phyloP scores from a whole-genome alignment of 2,329 filamentous ascomycete species.

The Pestalotiopsis sp. region DNA sequence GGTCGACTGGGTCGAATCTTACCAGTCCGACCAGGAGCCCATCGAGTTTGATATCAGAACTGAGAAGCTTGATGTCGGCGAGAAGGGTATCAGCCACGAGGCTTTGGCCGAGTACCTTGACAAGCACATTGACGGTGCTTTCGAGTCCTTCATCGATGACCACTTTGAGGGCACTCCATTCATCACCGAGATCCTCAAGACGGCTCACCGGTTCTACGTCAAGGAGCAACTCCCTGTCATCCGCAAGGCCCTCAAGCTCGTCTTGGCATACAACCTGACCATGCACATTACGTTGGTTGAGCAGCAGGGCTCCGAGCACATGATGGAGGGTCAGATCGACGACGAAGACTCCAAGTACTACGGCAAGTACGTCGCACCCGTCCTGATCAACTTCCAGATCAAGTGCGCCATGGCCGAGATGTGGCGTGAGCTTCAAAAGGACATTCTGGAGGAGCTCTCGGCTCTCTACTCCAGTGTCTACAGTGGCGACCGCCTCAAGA shows the following conservation, averaged over 20 bases:
- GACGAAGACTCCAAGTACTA: slow-evolving; percentile 85
- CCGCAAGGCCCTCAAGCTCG: slow-evolving; percentile 92
- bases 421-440: slow-evolving; percentile 97
- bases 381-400: slow-evolving; percentile 99
- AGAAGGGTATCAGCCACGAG: slow-evolving; percentile 81
- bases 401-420: slow-evolving; percentile 96
- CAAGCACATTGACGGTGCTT: slow-evolving; percentile 89
- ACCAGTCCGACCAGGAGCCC: slow-evolving; percentile 68
- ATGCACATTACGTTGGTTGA: slow-evolving; percentile 94
- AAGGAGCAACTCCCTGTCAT: slow-evolving; percentile 88
- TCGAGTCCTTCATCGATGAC: slow-evolving; percentile 92
- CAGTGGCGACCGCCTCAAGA: slow-evolving; percentile 95
- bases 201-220: slow-evolving; percentile 88
- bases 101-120: slow-evolving; percentile 91
- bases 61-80: slow-evolving; percentile 84
- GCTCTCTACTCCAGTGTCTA: slow-evolving; percentile 95
- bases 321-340: slow-evolving; percentile 80
- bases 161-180: slow-evolving; percentile 96
- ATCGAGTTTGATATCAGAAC: slow-evolving; percentile 85
- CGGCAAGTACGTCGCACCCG: slow-evolving; percentile 88
- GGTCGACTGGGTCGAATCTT: slow-evolving; percentile 89
- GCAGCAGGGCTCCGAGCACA: slow-evolving; percentile 79
- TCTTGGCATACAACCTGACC: slow-evolving; percentile 94
- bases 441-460: slow-evolving; percentile 92
- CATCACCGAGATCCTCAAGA: slow-evolving; percentile 94